Evolutionary conservation across 345 rosid species (phyloP).

Genomic region (Heritiera littoralis): DNA sequence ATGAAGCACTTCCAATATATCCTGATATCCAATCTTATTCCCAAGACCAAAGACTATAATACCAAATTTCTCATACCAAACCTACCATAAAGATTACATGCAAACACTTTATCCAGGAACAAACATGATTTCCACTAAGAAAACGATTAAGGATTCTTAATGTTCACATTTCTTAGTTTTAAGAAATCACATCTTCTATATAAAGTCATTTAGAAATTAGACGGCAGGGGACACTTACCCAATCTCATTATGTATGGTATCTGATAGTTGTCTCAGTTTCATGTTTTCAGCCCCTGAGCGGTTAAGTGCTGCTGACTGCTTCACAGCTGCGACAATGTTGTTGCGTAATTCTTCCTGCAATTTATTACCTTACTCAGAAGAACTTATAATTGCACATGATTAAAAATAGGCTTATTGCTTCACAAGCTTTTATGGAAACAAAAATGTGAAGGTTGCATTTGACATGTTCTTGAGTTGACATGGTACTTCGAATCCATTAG

Average conservation of each 20-base stretch:
- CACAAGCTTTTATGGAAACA: neutral
- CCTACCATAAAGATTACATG: neutral
- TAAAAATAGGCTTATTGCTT: neutral
- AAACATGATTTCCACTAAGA: neutral
- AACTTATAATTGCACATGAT: neutral
- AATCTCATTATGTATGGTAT: constrained; percentile 78
- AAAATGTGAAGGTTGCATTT: neutral
- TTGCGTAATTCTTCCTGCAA: constrained; percentile 78
- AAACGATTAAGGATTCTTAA: neutral
- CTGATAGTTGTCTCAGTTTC: constrained; percentile 91
- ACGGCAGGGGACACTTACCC: constrained; percentile 48
- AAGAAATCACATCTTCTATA: neutral
- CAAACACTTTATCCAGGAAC: neutral
- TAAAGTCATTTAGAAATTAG: neutral
- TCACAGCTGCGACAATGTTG: constrained; percentile 60
- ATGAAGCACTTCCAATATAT: neutral
- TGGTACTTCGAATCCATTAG: neutral
- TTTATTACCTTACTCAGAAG: constrained; percentile 24
- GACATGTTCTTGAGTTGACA: constrained; percentile 4
- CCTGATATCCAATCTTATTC: neutral
- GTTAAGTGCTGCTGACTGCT: constrained; percentile 68
- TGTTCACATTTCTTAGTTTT: neutral
- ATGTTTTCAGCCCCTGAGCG: constrained; percentile 58
- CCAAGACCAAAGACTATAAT: neutral
- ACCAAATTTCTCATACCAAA: neutral